phyloP scores from a whole-genome alignment of 148 eudicot species.

The Oxyria digyna region DNA sequence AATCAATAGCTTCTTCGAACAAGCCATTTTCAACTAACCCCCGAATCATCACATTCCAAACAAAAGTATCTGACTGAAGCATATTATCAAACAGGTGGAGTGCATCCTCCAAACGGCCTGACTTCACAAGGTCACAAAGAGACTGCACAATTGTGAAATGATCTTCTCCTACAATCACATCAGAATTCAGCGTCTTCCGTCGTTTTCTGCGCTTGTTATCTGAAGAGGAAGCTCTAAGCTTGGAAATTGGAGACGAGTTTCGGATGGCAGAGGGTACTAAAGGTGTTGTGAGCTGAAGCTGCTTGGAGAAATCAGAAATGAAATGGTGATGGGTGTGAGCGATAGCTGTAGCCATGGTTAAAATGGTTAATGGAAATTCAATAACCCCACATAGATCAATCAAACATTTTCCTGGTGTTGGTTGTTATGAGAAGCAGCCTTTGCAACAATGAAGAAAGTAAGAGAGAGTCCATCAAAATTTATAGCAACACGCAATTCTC shows the following conservation, averaged over 20 bases:
- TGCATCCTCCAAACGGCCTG: slow-evolving; percentile 47
- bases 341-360: neutral
- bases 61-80: slow-evolving; percentile 34
- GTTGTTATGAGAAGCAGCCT: neutral
- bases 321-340: neutral
- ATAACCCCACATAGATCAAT: neutral
- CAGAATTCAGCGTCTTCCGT: neutral
- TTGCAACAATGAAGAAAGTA: neutral
- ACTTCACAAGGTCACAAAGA: slow-evolving; percentile 15
- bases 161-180: neutral
- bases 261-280: neutral
- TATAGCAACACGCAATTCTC: neutral
- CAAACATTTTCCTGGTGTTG: neutral
- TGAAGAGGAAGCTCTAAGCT: neutral
- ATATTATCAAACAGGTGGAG: slow-evolving; percentile 63
- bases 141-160: slow-evolving; percentile 3
- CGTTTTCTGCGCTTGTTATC: neutral
- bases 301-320: neutral
- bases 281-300: neutral
- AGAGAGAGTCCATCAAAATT: neutral
- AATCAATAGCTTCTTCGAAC: slow-evolving; percentile 30
- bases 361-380: neutral
- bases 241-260: neutral
- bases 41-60: slow-evolving; percentile 59
- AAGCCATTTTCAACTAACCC: slow-evolving; percentile 34